Conservation (phyloP, 495 filamentous ascomycete species). For the Annulohypoxylon maeteangense region DNA sequence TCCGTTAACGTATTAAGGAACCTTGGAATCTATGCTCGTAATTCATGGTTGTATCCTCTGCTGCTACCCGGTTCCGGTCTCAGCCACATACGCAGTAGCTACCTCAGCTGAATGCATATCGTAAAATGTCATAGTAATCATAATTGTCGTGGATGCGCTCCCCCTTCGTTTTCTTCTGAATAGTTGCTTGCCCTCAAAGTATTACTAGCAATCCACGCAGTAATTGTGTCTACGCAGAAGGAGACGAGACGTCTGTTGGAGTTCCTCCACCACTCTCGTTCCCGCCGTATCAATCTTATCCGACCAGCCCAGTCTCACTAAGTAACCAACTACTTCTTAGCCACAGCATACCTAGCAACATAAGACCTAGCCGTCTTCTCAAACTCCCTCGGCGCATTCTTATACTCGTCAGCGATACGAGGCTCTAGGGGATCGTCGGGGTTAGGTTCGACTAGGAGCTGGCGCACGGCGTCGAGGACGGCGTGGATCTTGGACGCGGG, state of each 20-base stretch:
- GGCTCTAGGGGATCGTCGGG: constrained; percentile 94
- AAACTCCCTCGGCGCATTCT: constrained; percentile 75
- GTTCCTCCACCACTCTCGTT: no score
- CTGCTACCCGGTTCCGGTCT: not conserved
- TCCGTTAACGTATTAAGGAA: not conserved
- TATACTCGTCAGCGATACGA: constrained; percentile 86
- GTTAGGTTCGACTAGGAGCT: constrained; percentile 85
- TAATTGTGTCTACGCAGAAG: not conserved
- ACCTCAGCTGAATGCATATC: not conserved
- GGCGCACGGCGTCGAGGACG: constrained; percentile 82
- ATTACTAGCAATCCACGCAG: not conserved
- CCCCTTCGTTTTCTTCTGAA: not conserved
- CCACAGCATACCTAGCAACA: constrained; percentile 79
- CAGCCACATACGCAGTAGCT: not conserved
- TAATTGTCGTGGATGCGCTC: not conserved
- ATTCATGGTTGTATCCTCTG: constrained; percentile 1
- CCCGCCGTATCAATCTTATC: no score
- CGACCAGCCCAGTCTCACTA: not conserved
- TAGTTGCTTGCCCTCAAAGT: not conserved
- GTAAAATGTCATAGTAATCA: not conserved
- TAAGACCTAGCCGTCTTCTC: constrained; percentile 86
- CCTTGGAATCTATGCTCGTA: constrained; percentile 18
- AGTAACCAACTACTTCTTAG: constrained; percentile 30
- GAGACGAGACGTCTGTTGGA: no score
- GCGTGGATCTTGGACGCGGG: constrained; percentile 79